Evolutionary conservation across 2,329 filamentous ascomycete genomes (phyloP).

Genomic region (Tympanopsis confertula): DNA sequence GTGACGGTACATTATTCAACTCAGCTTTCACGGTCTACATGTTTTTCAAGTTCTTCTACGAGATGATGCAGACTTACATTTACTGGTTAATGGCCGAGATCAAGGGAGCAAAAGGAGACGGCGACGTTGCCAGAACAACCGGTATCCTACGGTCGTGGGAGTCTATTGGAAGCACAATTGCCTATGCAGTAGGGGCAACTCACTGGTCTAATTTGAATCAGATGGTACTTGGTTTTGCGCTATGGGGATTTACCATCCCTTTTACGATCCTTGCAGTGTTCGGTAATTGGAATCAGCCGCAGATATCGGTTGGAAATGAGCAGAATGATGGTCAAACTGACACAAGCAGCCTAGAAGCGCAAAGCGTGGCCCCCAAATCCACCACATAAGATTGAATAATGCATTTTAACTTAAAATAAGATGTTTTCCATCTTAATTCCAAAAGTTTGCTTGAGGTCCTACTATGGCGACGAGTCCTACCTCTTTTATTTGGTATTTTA

Average conservation of each 20-base stretch:
- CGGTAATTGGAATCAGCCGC: no score
- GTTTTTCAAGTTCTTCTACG: conserved; percentile 12
- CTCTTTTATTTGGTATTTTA: no score
- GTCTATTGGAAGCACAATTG: conserved; percentile 17
- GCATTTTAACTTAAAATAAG: no score
- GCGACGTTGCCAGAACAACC: conserved; percentile 16
- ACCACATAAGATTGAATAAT: no score
- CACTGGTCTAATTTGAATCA: conserved; percentile 15
- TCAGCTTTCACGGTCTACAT: conserved; percentile 9
- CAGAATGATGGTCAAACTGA: no score
- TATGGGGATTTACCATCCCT: conserved; percentile 14
- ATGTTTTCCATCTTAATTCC: no score
- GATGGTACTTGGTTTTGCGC: conserved; percentile 15
- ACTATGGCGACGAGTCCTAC: no score
- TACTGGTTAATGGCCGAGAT: conserved; percentile 13
- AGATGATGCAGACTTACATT: conserved; percentile 10
- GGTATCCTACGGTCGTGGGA: conserved; percentile 18
- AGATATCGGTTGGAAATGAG: no score
- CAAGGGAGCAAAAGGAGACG: conserved; percentile 13
- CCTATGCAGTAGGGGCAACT: conserved; percentile 16
- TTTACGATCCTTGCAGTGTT: conserved; percentile 3
- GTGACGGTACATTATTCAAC: conserved; percentile 1
- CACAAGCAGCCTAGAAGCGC: no score
- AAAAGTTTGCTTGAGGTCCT: no score
- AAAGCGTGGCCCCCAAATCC: no score